Evolutionary conservation across 495 filamentous ascomycete genomes (phyloP), one percentile per base, ranked within the genome.

Genomic region (Trichocladium antarcticum): DNA sequence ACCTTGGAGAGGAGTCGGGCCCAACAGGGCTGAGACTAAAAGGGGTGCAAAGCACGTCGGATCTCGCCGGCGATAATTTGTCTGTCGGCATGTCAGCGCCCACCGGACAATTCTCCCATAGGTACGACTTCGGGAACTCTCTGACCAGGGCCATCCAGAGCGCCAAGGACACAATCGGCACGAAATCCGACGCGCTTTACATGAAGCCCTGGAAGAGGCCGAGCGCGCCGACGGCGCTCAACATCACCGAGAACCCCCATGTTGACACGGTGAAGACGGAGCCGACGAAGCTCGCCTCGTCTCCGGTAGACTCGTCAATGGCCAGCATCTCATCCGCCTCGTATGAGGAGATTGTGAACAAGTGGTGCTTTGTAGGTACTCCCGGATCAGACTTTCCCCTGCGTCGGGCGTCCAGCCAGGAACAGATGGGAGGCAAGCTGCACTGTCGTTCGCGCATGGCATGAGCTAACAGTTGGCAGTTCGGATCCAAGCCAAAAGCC

Each of bases 321-420:
- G 55, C 68, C 21, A 71, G 68, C 51, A 73, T 90, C 53, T 75
- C 89, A 20, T 93, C 90, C 20, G 78, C 83, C 34, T 84, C 86
- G 44, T 96, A 97, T 67, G 82, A 88, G 61, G 92, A 98, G 65
- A 74, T 98, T 49, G 79, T 98, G 59, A 85, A 94, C 73, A 94
- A 93, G 68, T 98, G 94, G 70, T 98, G 92, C 75, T 95, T 94
- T 77, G 89, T 95, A 86, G 78, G 89, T 93, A 72, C 54, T 50
- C 54, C 65, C 54, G 56, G 56, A 51, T 54, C 57, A 50, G 24
- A 41, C 11, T 22, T 42, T 35, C 31, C 50, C 10, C 15, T 21
- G 36, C 48, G 53, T 51, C 50, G 34, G 32, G 34, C 43, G 47
- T 44, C 58, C 62, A 62, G 50, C 56, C 52, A 39, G 59, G 56